Evolutionary conservation across 208 protist genomes (phyloP).

Genomic region (Willaertia magna): DNA sequence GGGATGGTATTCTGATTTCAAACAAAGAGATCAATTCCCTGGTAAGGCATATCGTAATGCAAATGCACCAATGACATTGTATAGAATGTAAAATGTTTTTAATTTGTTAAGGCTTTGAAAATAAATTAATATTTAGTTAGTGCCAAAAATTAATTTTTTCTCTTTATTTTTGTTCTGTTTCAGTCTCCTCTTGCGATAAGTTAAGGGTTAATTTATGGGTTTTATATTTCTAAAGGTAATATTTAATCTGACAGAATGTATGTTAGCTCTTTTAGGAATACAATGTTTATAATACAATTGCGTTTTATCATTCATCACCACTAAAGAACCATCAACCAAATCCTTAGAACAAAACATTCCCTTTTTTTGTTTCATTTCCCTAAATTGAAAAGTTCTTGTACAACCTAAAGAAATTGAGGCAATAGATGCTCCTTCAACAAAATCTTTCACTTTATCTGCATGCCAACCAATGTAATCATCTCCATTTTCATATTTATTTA

Average conservation of each 20-base stretch:
- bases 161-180: no score
- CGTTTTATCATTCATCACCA: not conserved
- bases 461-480: not conserved
- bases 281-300: not conserved
- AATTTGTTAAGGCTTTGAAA: no score
- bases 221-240: not conserved
- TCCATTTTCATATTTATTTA: not conserved
- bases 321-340: not conserved
- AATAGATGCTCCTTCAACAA: not conserved
- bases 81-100: no score
- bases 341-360: not conserved
- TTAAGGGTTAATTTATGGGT: no score
- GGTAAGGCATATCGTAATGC: not conserved
- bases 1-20: not conserved
- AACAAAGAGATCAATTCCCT: not conserved
- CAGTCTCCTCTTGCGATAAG: no score
- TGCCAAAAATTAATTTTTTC: no score
- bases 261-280: not conserved
- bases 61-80: not conserved
- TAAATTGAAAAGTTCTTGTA: not conserved
- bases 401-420: not conserved
- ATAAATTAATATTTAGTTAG: no score
- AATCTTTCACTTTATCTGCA: not conserved
- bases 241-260: not conserved
- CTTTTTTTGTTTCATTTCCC: not conserved